Conservation (phyloP, 225 moss, liverwort and hornwort genomes). For the Pleurozium schreberi region DNA sequence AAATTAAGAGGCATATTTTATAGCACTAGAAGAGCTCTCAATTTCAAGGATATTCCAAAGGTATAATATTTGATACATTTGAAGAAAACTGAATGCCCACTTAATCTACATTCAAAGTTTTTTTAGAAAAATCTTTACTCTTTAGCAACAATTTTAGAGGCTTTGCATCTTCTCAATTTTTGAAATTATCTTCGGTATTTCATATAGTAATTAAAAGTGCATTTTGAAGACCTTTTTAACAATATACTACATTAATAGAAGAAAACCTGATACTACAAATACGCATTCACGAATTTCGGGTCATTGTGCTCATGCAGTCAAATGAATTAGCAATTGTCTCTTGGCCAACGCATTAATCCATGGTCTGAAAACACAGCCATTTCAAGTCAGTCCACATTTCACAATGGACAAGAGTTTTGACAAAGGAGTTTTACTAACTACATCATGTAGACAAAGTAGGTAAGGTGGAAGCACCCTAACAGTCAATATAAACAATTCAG, state of each 20-base stretch:
- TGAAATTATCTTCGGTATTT: background rate
- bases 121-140: background rate
- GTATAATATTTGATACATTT: background rate
- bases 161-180: background rate
- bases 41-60: background rate
- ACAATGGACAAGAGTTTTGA: background rate
- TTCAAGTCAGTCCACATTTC: background rate
- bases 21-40: background rate
- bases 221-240: background rate
- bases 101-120: background rate
- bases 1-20: background rate
- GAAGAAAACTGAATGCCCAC: background rate
- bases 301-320: rapidly evolving
- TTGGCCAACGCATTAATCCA: background rate
- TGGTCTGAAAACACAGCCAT: background rate
- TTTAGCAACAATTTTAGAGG: background rate
- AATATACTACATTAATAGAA: background rate
- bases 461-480: too few relatives aligned
- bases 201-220: background rate
- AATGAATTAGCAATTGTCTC: background rate
- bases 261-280: background rate
- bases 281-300: background rate
- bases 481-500: too few relatives aligned
- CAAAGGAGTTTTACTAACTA: background rate
- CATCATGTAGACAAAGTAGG: background rate